A percentile compares a stretch with the other conserved stretches of the same genome.
These are phyloP conservation scores for Pisolithus marmoratus DNA, from an alignment of 768 basidiomycete genomes.

Conservation along the genomic window DNA sequence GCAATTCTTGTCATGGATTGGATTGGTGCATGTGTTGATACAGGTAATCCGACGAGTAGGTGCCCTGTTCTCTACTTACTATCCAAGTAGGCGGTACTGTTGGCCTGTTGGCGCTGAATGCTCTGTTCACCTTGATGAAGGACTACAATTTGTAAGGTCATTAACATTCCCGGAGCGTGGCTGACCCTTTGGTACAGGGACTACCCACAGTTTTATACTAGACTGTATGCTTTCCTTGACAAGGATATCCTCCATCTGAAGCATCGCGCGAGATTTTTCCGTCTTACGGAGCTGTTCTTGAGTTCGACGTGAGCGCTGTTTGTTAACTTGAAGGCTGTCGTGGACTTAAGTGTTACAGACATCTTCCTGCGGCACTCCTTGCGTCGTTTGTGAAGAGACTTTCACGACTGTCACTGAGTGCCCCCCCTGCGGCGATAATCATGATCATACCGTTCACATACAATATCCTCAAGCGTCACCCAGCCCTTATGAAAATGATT, in stretches of 20 bases:
- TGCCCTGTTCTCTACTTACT: background rate
- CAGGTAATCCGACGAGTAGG: slow-evolving; percentile 42
- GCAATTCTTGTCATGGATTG: slow-evolving; percentile 87
- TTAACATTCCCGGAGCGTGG: background rate
- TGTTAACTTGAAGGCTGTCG: background rate
- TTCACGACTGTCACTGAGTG: slow-evolving; percentile 73
- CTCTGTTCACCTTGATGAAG: slow-evolving; percentile 84
- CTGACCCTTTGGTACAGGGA: slow-evolving; percentile 49
- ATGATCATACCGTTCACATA: slow-evolving; percentile 92
- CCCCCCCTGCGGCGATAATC: slow-evolving; percentile 87
- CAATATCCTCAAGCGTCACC: slow-evolving; percentile 89
- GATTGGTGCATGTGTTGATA: slow-evolving; percentile 78
- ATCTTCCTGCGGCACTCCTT: slow-evolving; percentile 84
- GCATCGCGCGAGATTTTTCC: slow-evolving; percentile 92
- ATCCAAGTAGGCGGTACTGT: slow-evolving; percentile 61
- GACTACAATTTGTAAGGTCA: slow-evolving; percentile 82
- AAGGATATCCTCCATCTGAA: slow-evolving; percentile 85
- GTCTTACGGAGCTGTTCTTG: slow-evolving; percentile 85
- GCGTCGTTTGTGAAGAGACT: slow-evolving; percentile 95
- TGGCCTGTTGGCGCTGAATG: slow-evolving; percentile 87
- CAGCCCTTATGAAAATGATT: slow-evolving; percentile 88
- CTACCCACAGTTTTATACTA: slow-evolving; percentile 92
- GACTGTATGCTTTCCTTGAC: slow-evolving; percentile 86
- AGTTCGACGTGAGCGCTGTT: slow-evolving; percentile 70
- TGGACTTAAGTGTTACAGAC: slow-evolving; percentile 38